Percentiles rank a stretch among this genome's conserved stretches.
Conservation (phyloP, 2,329 filamentous ascomycete genomes). For the Rhinocladiella similis region DNA sequence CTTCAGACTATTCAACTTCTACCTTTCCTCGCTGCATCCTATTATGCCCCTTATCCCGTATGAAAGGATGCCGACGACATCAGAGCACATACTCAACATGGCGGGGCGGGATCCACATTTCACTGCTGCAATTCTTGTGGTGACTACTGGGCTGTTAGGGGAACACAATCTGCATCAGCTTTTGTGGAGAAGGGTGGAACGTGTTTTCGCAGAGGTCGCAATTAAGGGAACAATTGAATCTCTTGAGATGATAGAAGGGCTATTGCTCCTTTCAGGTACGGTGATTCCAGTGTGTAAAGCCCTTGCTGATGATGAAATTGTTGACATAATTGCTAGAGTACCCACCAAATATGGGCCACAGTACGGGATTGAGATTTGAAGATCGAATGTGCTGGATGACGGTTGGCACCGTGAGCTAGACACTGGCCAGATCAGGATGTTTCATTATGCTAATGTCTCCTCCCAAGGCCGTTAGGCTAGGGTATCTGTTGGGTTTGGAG, state of each 20-base stretch:
- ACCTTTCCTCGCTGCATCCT: conserved; percentile 9
- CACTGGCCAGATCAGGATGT: not conserved
- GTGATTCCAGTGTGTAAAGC: not conserved
- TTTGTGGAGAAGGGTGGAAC: conserved; percentile 15
- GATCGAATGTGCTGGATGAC: conserved; percentile 22
- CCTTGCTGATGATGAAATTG: not conserved
- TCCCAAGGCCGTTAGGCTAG: conserved; percentile 12
- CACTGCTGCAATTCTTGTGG: conserved; percentile 13
- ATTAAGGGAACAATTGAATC: conserved; percentile 12
- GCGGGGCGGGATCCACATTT: conserved; percentile 12
- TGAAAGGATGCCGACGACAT: conserved; percentile 14
- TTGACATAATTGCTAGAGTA: conserved; percentile 4
- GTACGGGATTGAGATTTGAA: conserved; percentile 7
- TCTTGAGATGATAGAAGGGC: conserved; percentile 14
- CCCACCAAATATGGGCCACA: conserved; percentile 16
- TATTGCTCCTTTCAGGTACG: conserved; percentile 15
- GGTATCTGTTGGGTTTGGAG: conserved; percentile 13
- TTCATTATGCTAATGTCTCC: conserved; percentile 1
- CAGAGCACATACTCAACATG: conserved; percentile 14
- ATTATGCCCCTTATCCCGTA: conserved; percentile 17
- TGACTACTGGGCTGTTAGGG: conserved; percentile 7
- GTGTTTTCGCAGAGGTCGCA: conserved; percentile 12
- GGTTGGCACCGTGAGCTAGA: conserved; percentile 12
- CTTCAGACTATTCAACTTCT: conserved; percentile 16
- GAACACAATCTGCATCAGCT: conserved; percentile 12